Evolutionary conservation across 2,329 filamentous ascomycete genomes (phyloP), one percentile per base, ranked within the genome.

Genomic region (Westerdykella aurantiaca): DNA sequence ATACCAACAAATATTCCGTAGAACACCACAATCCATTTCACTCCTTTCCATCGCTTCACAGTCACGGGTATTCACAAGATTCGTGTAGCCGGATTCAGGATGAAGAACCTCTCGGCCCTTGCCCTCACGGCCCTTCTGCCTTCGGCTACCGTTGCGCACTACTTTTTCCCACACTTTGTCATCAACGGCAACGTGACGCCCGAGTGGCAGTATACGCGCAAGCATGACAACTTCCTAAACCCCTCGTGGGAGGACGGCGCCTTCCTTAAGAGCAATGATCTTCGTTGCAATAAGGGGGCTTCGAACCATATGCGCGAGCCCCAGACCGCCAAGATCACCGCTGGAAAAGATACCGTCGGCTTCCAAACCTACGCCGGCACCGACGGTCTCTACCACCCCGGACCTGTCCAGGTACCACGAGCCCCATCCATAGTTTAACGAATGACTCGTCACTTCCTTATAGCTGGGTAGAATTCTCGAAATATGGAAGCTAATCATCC

Each of bases 291-390:
- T 42, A 39, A 34, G 10, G 47, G 47, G 16, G 47, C 45, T 21
- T 34, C 33, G 33, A 34, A 34, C 33, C 33, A 34, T 34, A 34
- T 34, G 33, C 33, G 33, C 33, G 34, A 17, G n/a, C 38, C 38
- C 18, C 38, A 44, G 38, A 50, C 47, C 16, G 41, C 47, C 39
- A 33, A 31, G 31, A 42, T 50, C 23, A 42, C 34, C 9, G 38
- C 70, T 2, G 72, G 72, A 33, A 5, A 13, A 34, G 62, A 69
- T 54, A 63, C 72, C 56, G 58, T 75, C 64, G 57, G 68, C 53
- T 53, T 73, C 63, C 57, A 73, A 69, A 48, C 75, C 52, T 58
- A 71, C 64, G 33, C 33, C 33, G 33, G 33, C 33, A 56, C 72
- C 64, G 63, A 66, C 55, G 60, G 68, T 43, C 50, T 75, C 60